phyloP scores from a whole-genome alignment of 352 stramenopile genomes.

The Pythium phragmiticola region DNA sequence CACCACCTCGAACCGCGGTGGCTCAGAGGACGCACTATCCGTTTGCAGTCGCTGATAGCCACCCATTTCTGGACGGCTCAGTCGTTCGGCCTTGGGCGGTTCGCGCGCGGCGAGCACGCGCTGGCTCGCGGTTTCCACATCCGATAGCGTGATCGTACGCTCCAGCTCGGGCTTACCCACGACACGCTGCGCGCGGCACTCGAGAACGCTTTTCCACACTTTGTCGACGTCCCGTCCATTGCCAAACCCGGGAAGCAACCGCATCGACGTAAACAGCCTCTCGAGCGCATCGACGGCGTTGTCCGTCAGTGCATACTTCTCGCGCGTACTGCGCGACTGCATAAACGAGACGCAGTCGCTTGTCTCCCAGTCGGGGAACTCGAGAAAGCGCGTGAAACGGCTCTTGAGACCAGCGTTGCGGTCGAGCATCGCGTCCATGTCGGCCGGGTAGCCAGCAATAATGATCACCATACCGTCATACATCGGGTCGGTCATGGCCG shows the following conservation, averaged over 20 bases:
- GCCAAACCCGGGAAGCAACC: slow-evolving; percentile 54
- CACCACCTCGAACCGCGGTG: slow-evolving; percentile 3
- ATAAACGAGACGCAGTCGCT: slow-evolving; percentile 78
- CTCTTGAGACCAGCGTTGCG: slow-evolving; percentile 90
- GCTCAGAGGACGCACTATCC: slow-evolving; percentile 4
- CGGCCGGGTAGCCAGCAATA: slow-evolving; percentile 85
- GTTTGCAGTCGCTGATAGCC: slow-evolving; percentile 6
- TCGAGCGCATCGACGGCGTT: slow-evolving; percentile 31
- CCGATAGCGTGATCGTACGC: slow-evolving; percentile 42
- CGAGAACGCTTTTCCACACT: slow-evolving; percentile 61
- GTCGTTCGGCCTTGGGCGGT: slow-evolving; percentile 32
- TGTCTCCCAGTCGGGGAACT: slow-evolving; percentile 88
- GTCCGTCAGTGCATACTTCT: slow-evolving; percentile 39
- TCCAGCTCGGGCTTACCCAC: slow-evolving; percentile 41
- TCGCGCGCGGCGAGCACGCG: slow-evolving; percentile 40
- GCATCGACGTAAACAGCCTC: slow-evolving; percentile 40
- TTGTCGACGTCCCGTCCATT: slow-evolving; percentile 73
- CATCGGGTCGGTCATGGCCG: slow-evolving; percentile 83
- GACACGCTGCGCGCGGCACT: slow-evolving; percentile 65
- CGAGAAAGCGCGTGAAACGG: slow-evolving; percentile 86
- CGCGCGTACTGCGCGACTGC: slow-evolving; percentile 36
- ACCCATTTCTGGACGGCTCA: slow-evolving; percentile 25
- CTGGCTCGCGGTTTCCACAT: slow-evolving; percentile 40
- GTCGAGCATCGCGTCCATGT: slow-evolving; percentile 90
- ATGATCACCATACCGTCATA: slow-evolving; percentile 89